These are phyloP conservation scores for Ganoderma leucocontextum DNA, from an alignment of 1,284 basidiomycete species.

Conservation along the genomic window DNA sequence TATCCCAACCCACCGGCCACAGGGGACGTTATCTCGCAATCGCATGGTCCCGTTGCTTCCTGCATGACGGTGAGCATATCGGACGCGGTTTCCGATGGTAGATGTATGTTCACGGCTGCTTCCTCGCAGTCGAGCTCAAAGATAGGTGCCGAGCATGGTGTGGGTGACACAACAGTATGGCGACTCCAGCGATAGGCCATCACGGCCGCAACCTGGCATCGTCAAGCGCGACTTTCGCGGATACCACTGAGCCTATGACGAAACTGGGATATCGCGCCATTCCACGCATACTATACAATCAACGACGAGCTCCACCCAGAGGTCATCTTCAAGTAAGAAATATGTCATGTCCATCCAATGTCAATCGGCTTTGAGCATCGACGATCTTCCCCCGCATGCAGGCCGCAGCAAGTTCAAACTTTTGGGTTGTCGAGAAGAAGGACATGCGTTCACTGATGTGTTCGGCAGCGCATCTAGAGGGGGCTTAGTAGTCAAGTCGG, in stretches of 20 bases:
- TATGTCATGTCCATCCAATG: neutral
- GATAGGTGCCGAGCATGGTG: neutral
- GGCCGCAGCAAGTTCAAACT: slow-evolving; percentile 5
- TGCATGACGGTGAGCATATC: neutral
- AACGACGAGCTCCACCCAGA: neutral
- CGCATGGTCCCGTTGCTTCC: neutral
- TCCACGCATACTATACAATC: neutral
- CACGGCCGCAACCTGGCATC: neutral
- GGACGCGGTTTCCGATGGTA: slow-evolving; percentile 1
- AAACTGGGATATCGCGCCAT: neutral
- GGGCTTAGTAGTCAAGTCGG: slow-evolving; percentile 2
- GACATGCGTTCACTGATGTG: neutral
- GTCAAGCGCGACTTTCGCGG: neutral
- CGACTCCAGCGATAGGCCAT: neutral
- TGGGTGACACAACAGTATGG: neutral
- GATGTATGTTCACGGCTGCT: neutral
- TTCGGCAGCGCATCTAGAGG: neutral
- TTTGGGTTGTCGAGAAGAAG: neutral
- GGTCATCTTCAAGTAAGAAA: neutral
- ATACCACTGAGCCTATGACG: neutral
- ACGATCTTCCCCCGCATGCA: neutral
- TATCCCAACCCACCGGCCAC: neutral
- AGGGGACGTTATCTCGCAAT: neutral
- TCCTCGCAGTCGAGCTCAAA: neutral
- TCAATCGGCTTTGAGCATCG: neutral